These are phyloP conservation scores for Ascochyta viciae-villosae DNA, from an alignment of 2,329 filamentous ascomycete genomes.

Conservation along the genomic window DNA sequence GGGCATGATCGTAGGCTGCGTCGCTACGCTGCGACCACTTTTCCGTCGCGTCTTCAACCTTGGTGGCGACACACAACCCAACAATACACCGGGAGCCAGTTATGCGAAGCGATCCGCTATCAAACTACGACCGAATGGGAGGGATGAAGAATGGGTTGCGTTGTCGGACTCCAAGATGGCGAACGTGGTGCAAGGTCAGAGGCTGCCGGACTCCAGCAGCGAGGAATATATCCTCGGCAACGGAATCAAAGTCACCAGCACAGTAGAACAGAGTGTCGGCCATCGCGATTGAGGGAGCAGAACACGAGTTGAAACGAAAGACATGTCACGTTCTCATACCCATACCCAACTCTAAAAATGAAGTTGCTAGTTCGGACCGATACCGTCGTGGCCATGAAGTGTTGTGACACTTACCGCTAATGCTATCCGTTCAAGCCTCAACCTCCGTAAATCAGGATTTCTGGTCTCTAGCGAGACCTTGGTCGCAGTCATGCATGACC, in stretches of 20 bases:
- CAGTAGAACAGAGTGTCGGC: background rate
- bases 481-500: no score
- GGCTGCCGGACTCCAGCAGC: constrained; percentile 7
- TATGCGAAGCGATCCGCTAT: background rate
- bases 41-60: constrained; percentile 36
- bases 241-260: constrained; percentile 4
- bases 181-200: background rate
- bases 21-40: constrained; percentile 44
- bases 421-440: no score
- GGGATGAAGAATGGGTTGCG: constrained; percentile 14
- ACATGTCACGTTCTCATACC: background rate
- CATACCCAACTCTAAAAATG: background rate
- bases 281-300: background rate
- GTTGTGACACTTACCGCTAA: no score
- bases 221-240: constrained; percentile 6
- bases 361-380: background rate
- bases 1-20: constrained; percentile 45
- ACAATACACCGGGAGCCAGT: constrained; percentile 1
- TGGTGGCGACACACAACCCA: constrained; percentile 15
- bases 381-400: no score
- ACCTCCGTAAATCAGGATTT: no score
- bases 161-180: constrained; percentile 4
- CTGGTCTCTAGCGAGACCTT: no score
- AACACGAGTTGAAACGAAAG: background rate
- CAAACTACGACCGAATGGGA: background rate